phyloP scores from a whole-genome alignment of 108 stramenopile genomes.

The Fistulifera pelliculosa region DNA sequence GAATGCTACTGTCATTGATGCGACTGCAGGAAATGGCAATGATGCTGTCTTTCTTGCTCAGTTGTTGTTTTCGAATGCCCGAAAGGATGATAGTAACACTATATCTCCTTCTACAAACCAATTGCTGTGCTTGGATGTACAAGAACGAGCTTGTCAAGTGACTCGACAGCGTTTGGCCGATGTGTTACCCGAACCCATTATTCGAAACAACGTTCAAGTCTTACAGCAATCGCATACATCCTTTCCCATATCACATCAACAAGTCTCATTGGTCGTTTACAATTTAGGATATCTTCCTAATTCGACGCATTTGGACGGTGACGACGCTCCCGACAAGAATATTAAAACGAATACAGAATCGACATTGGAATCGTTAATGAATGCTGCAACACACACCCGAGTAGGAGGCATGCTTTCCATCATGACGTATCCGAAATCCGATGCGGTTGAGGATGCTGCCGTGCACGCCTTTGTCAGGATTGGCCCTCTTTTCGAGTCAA shows the following conservation, averaged over 20 bases:
- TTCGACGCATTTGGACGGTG: constrained; percentile 6
- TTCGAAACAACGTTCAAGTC: constrained; percentile 22
- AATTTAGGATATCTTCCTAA: constrained; percentile 71
- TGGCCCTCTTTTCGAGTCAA: constrained; percentile 59
- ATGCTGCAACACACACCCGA: constrained; percentile 49
- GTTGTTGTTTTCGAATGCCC: constrained; percentile 36
- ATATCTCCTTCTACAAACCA: constrained; percentile 16
- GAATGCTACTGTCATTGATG: constrained; percentile 62
- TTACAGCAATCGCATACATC: constrained; percentile 37
- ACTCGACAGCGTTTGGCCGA: constrained; percentile 28
- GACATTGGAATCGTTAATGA: constrained; percentile 55
- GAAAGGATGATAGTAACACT: neutral
- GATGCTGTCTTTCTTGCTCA: constrained; percentile 48
- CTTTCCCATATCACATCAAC: constrained; percentile 14
- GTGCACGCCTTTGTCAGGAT: constrained; percentile 55
- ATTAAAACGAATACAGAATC: constrained; percentile 45
- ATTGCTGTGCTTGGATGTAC: constrained; percentile 70
- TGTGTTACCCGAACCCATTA: neutral
- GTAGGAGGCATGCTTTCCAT: constrained; percentile 68
- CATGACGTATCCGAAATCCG: constrained; percentile 66
- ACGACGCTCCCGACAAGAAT: constrained; percentile 20
- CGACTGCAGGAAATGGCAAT: constrained; percentile 75
- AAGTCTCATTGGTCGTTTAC: constrained; percentile 64
- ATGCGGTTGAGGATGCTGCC: constrained; percentile 48
- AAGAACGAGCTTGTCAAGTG: constrained; percentile 49